Conservation (phyloP, 371 early-diverging fungal species). For the Mucor ambiguus region DNA sequence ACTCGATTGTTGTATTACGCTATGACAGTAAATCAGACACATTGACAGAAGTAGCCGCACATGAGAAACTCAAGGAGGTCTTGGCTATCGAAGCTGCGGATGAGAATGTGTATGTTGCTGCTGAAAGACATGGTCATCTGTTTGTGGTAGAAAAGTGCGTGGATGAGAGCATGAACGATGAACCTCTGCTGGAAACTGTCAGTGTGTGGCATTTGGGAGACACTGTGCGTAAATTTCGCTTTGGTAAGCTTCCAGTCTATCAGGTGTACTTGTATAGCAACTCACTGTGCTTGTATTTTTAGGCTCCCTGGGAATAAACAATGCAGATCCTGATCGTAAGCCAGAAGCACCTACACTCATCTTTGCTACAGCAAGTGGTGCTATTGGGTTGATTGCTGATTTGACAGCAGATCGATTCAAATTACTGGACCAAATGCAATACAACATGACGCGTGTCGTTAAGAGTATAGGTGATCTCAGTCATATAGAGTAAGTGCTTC, state of each 20-base stretch:
- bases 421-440: slow-evolving; percentile 72
- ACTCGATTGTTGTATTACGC: slow-evolving; percentile 38
- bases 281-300: neutral
- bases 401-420: slow-evolving; percentile 64
- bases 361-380: slow-evolving; percentile 81
- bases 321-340: slow-evolving; percentile 59
- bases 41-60: slow-evolving; percentile 69
- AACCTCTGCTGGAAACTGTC: slow-evolving; percentile 60
- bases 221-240: slow-evolving; percentile 73
- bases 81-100: slow-evolving; percentile 64
- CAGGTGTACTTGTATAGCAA: neutral
- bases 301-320: slow-evolving; percentile 78
- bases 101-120: slow-evolving; percentile 63
- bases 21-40: slow-evolving; percentile 56
- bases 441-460: slow-evolving; percentile 65
- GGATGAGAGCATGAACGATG: slow-evolving; percentile 48
- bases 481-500: slow-evolving; percentile 62
- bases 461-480: slow-evolving; percentile 68
- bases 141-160: slow-evolving; percentile 60
- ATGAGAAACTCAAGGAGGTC: slow-evolving; percentile 67
- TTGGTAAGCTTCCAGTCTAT: slow-evolving; percentile 51
- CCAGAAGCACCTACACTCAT: slow-evolving; percentile 60
- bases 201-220: slow-evolving; percentile 90
- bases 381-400: slow-evolving; percentile 79
- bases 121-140: slow-evolving; percentile 67